Evolutionary conservation across 2,329 filamentous ascomycete species (phyloP).

Genomic region (Chaetoscypha palmicola): DNA sequence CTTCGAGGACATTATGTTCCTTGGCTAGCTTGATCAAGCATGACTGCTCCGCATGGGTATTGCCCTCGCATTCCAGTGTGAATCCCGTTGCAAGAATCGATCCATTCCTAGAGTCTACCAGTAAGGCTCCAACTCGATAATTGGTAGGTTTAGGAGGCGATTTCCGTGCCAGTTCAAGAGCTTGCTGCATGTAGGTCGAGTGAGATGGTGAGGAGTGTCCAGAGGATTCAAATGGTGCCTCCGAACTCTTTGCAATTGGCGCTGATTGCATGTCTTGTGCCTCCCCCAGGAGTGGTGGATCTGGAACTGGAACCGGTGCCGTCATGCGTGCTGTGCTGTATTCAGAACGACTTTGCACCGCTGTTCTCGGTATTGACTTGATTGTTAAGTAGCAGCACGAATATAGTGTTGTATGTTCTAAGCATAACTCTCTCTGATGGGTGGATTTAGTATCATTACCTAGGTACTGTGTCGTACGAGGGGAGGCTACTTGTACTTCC

Average conservation of each 20-base stretch:
- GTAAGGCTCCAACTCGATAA: constrained; percentile 89
- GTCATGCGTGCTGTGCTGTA: no score
- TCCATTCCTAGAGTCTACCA: constrained; percentile 54
- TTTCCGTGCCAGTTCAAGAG: constrained; percentile 66
- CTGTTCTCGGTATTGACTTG: no score
- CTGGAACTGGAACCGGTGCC: no score
- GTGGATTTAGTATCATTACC: no score
- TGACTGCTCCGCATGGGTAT: constrained; percentile 95
- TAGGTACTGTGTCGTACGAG: no score
- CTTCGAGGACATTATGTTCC: constrained; percentile 43
- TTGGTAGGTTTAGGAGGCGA: constrained; percentile 86
- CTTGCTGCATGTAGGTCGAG: constrained; percentile 57
- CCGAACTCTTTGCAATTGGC: neutral
- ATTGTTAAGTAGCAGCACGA: no score
- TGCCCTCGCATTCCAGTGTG: constrained; percentile 82
- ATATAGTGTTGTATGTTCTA: no score
- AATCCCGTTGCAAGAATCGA: constrained; percentile 72
- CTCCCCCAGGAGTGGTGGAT: no score
- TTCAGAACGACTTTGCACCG: no score
- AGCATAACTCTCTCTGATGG: no score
- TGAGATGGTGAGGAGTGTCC: constrained; percentile 15
- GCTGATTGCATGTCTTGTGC: neutral
- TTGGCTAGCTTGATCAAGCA: constrained; percentile 69
- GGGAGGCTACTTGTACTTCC: no score
- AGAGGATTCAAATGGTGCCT: neutral